A percentile compares a stretch with the other conserved stretches of the same genome.
Evolutionary conservation across 2,329 filamentous ascomycete genomes (phyloP).

Genomic region (Scorias spongiosa): DNA sequence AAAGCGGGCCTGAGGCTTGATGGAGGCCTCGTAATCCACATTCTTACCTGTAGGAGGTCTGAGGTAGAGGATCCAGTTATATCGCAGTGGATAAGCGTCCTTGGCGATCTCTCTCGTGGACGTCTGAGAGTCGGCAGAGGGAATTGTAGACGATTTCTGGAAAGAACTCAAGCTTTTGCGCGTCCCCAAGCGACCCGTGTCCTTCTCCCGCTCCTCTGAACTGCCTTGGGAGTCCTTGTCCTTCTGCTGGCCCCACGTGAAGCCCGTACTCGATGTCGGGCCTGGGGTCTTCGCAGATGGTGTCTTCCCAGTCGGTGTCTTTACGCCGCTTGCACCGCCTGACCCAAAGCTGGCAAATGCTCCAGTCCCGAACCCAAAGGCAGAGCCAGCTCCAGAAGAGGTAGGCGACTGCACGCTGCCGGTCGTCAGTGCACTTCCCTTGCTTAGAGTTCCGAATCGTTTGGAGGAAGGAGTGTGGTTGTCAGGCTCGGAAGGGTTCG

Average conservation of each 20-base stretch:
- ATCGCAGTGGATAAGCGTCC: slow-evolving; percentile 49
- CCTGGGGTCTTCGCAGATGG: slow-evolving; percentile 39
- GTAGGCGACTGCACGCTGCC: slow-evolving; percentile 59
- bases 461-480: slow-evolving; percentile 34
- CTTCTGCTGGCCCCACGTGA: slow-evolving; percentile 45
- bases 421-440: slow-evolving; percentile 63
- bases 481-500: neutral
- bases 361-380: slow-evolving; percentile 85
- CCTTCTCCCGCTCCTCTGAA: slow-evolving; percentile 14
- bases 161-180: slow-evolving; percentile 14
- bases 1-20: slow-evolving; percentile 71
- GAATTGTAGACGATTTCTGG: slow-evolving; percentile 3
- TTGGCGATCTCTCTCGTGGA: slow-evolving; percentile 4
- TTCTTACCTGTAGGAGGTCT: slow-evolving; percentile 92
- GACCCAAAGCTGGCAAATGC: slow-evolving; percentile 87
- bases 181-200: slow-evolving; percentile 9
- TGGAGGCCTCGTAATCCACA: slow-evolving; percentile 95
- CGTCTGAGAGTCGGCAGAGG: slow-evolving; percentile 3
- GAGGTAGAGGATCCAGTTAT: slow-evolving; percentile 95
- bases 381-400: slow-evolving; percentile 60
- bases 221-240: slow-evolving; percentile 31
- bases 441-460: slow-evolving; percentile 56
- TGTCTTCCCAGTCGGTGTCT: slow-evolving; percentile 68
- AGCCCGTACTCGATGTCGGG: slow-evolving; percentile 63
- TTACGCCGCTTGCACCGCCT: slow-evolving; percentile 26